A percentile compares a stretch with the other conserved stretches of the same genome.
These are phyloP conservation scores for Crithidia fasciculata DNA, from an alignment of 208 protist species.

Conservation along the genomic window DNA sequence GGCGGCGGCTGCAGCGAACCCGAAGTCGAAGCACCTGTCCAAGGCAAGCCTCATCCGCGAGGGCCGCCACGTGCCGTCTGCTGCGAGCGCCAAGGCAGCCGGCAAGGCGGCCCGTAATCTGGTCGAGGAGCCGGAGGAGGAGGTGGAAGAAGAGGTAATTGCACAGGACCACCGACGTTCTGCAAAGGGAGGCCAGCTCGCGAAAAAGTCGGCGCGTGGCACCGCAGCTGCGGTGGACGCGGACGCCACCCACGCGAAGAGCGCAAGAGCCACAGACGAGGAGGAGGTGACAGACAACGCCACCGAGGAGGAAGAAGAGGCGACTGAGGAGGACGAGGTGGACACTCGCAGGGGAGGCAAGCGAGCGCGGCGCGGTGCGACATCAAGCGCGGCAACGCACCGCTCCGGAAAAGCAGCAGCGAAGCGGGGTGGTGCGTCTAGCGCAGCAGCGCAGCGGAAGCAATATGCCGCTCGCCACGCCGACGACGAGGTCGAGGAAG, in stretches of 20 bases:
- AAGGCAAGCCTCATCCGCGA: slow-evolving; percentile 31
- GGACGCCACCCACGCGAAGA: neutral
- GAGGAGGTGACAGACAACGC: slow-evolving; percentile 24
- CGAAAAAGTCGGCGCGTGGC: slow-evolving; percentile 18
- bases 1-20: neutral
- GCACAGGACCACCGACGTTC: slow-evolving; percentile 1
- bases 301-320: slow-evolving; percentile 13
- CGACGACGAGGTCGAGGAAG: slow-evolving; percentile 11
- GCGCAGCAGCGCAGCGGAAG: slow-evolving; percentile 18
- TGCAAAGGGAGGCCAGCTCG: slow-evolving; percentile 2
- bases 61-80: neutral
- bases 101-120: neutral
- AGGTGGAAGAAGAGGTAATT: slow-evolving; percentile 27
- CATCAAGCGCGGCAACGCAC: neutral
- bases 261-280: neutral
- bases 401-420: slow-evolving; percentile 5
- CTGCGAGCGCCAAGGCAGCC: slow-evolving; percentile 6
- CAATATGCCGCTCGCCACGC: slow-evolving; percentile 26
- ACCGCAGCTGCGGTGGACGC: slow-evolving; percentile 4
- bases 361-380: neutral
- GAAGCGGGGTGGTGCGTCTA: neutral
- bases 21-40: slow-evolving; percentile 18
- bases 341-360: slow-evolving; percentile 7
- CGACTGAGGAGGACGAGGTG: slow-evolving; percentile 27
- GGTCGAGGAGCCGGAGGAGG: slow-evolving; percentile 3